Base-by-base conservation (phyloP, 441 rosid genomes). In the Breynia disticha region DNA sequence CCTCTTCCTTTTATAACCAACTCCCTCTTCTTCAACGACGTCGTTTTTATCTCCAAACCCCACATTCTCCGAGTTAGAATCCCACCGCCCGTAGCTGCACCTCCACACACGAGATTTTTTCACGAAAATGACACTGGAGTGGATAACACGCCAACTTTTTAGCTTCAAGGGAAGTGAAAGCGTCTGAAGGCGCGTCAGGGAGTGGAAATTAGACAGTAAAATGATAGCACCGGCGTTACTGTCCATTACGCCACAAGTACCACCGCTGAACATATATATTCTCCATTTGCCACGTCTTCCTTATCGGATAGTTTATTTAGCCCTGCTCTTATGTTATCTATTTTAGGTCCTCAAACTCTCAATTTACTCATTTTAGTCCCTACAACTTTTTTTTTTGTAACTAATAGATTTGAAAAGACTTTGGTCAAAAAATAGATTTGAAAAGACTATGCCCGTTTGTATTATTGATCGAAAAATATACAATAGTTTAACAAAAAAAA, bases 261-360 rank as follows among this genome's bases (percentile, higher is more conserved):
- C 55, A 59, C 17, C 39, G 15, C 16, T 14, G 13, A 38, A 49
- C 45, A 22, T 50, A 38, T 32, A 20, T 37, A 37, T 50, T 57
- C 59, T 61, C 73, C 64, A 70, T 66, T 65, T 54, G 81, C 81
- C 86, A 75, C 86, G 79, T 72, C 66, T 54, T 61, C 70, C n/a
- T 67, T 60, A 62, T 76, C 83, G 62, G 43, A n/a, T n/a, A n/a
- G n/a, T n/a, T n/a, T n/a, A n/a, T n/a, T n/a, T n/a, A n/a, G n/a
- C n/a, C n/a, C n/a, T n/a, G n/a, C n/a, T n/a, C n/a, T n/a, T n/a
- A n/a, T n/a, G n/a, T n/a, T n/a, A n/a, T n/a, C n/a, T n/a, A n/a
- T n/a, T n/a, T n/a, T n/a, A n/a, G n/a, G n/a, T n/a, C n/a, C n/a
- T n/a, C n/a, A n/a, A n/a, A n/a, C n/a, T n/a, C n/a, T n/a, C n/a